phyloP scores from a whole-genome alignment of 768 basidiomycete species.

The Lyophyllum semitale region DNA sequence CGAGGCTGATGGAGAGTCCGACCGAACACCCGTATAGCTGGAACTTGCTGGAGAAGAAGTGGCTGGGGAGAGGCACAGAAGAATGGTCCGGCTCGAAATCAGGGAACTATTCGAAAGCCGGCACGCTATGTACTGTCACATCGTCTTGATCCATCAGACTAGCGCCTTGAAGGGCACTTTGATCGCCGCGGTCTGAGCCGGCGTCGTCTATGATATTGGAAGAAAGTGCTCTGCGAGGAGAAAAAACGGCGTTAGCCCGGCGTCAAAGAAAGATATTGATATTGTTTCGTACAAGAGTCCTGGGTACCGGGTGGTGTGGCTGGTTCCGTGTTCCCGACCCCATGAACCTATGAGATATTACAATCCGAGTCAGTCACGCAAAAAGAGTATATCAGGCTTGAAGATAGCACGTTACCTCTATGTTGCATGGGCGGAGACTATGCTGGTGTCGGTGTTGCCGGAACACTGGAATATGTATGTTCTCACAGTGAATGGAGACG shows the following conservation, averaged over 20 bases:
- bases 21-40: constrained; percentile 30
- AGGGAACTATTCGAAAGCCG: constrained; percentile 40
- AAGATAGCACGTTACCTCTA: no score
- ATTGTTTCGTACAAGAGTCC: no score
- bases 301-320: no score
- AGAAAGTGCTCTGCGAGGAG: constrained; percentile 24
- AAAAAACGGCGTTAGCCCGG: background rate
- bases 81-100: constrained; percentile 52
- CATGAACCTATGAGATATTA: no score
- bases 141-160: constrained; percentile 28
- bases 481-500: no score
- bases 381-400: no score
- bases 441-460: no score
- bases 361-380: no score
- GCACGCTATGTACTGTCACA: constrained; percentile 22
- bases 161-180: constrained; percentile 10
- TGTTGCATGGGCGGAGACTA: no score
- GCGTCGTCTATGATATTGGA: constrained; percentile 27
- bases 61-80: constrained; percentile 41
- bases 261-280: constrained; percentile 5
- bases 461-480: no score
- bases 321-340: no score
- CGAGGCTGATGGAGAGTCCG: constrained; percentile 31
- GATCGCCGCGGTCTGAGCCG: constrained; percentile 20
- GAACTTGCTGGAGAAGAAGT: constrained; percentile 42